Percentiles rank a stretch among this genome's conserved stretches.
These are phyloP conservation scores for Somion occarium DNA, from an alignment of 1,284 basidiomycete species.

Conservation along the genomic window DNA sequence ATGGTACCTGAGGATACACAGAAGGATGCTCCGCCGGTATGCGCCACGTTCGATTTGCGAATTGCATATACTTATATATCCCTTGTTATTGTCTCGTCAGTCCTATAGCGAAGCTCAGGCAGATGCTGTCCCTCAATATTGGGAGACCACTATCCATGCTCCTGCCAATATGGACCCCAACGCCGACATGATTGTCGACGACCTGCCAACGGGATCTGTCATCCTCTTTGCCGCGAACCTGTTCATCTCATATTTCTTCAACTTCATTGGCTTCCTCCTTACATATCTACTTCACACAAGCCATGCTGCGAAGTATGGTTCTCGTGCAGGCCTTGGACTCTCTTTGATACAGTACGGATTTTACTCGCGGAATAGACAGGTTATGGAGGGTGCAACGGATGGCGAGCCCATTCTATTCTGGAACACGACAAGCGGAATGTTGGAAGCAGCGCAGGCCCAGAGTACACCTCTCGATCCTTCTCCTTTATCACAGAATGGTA, in stretches of 20 bases:
- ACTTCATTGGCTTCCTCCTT: constrained; percentile 93
- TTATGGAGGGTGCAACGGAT: constrained; percentile 23
- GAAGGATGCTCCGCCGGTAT: constrained; percentile 80
- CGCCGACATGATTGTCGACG: constrained; percentile 69
- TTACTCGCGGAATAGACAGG: constrained; percentile 38
- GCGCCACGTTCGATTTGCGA: constrained; percentile 23
- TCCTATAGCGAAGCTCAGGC: constrained; percentile 87
- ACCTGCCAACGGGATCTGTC: constrained; percentile 66
- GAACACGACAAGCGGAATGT: constrained; percentile 11
- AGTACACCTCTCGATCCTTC: neutral
- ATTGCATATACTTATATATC: neutral
- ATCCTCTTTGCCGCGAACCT: constrained; percentile 76
- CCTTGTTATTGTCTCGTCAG: constrained; percentile 32
- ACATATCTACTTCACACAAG: constrained; percentile 93
- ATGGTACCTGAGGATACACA: constrained; percentile 78
- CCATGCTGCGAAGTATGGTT: constrained; percentile 93
- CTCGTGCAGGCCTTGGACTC: constrained; percentile 89
- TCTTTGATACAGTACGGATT: constrained; percentile 91
- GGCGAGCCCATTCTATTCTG: constrained; percentile 5
- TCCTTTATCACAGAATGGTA: constrained; percentile 4
- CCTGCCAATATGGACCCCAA: constrained; percentile 48
- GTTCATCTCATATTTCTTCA: constrained; percentile 92
- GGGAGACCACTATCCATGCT: constrained; percentile 92
- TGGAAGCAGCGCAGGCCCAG: neutral
- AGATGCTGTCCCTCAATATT: constrained; percentile 93